Evolutionary conservation across 2,329 filamentous ascomycete genomes (phyloP).

Genomic region (Simplicillium sp.): DNA sequence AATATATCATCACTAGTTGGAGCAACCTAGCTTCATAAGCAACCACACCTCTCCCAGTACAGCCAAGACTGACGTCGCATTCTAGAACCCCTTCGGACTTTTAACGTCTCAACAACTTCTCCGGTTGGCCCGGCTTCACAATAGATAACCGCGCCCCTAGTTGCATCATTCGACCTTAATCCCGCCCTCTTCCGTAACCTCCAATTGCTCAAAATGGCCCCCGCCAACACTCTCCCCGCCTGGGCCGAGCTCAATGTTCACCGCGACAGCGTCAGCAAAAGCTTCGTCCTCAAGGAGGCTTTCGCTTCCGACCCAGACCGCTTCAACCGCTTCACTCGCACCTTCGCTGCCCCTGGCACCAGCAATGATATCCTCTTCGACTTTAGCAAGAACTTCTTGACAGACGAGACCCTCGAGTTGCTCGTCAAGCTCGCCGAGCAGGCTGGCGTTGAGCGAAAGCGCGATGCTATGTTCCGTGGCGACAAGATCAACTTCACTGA

Average conservation of each 20-base stretch:
- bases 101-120: too few species aligned
- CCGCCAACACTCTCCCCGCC: constrained; percentile 74
- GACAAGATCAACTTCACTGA: constrained; percentile 99
- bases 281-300: constrained; percentile 86
- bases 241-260: constrained; percentile 90
- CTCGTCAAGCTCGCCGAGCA: constrained; percentile 87
- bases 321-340: constrained; percentile 83
- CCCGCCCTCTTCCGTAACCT: too few species aligned
- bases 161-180: neutral
- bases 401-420: constrained; percentile 80
- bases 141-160: neutral
- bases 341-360: constrained; percentile 70
- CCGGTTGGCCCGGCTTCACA: too few species aligned
- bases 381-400: constrained; percentile 98
- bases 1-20: too few species aligned
- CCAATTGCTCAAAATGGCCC: constrained; percentile 50
- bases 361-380: constrained; percentile 93
- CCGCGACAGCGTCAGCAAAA: constrained; percentile 76
- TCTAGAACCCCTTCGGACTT: neutral
- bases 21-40: too few species aligned
- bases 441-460: constrained; percentile 82
- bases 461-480: constrained; percentile 94
- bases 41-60: too few species aligned
- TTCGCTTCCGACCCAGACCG: constrained; percentile 82
- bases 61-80: neutral